These are phyloP conservation scores for Lentinula sp. DNA, from an alignment of 768 basidiomycete genomes.

Conservation along the genomic window DNA sequence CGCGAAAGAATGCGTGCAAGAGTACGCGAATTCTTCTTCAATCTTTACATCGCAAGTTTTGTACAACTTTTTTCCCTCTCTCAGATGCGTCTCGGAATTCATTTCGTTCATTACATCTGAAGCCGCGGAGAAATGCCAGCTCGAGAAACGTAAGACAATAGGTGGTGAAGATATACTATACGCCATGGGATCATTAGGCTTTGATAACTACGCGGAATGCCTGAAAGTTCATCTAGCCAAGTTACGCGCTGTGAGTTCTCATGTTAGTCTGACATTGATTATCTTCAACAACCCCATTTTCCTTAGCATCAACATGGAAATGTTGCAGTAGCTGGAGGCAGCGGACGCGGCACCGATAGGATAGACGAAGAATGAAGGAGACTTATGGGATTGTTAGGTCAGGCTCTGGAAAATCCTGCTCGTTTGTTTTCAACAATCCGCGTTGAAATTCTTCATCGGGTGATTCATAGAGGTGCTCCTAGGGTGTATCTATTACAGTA, in stretches of 20 bases:
- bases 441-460: too few species aligned
- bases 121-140: conserved; percentile 89
- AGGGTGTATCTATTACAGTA: too few species aligned
- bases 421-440: too few species aligned
- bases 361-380: conserved; percentile 1
- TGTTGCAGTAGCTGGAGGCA: background rate
- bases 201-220: conserved; percentile 91
- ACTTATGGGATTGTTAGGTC: background rate
- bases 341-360: background rate
- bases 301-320: conserved; percentile 2
- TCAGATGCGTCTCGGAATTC: conserved; percentile 86
- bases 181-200: conserved; percentile 90
- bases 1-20: conserved; percentile 97
- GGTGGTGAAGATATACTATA: conserved; percentile 96
- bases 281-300: background rate
- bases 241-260: conserved; percentile 60
- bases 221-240: conserved; percentile 91
- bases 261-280: background rate
- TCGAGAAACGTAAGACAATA: conserved; percentile 97
- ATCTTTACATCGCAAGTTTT: background rate
- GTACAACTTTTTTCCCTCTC: background rate
- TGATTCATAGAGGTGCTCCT: too few species aligned
- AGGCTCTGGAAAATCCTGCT: too few species aligned
- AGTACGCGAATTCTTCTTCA: conserved; percentile 20
- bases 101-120: conserved; percentile 97